Conservation (phyloP, 2,329 filamentous ascomycete genomes). For the Fusarium continuum region DNA sequence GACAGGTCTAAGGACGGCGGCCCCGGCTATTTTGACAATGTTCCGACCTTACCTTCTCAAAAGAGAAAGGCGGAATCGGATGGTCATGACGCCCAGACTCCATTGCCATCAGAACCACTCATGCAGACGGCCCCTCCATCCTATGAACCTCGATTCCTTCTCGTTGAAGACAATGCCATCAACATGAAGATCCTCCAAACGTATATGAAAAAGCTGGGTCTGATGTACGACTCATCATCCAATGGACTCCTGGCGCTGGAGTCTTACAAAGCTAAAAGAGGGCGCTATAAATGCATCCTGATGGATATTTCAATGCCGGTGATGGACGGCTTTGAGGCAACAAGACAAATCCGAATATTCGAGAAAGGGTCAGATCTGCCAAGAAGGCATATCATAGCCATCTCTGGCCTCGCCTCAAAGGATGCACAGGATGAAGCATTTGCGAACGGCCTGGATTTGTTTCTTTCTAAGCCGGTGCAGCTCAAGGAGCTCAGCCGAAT, state of each 20-base stretch:
- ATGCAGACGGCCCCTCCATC: not conserved
- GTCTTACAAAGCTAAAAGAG: constrained; percentile 37
- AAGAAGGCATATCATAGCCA: constrained; percentile 59
- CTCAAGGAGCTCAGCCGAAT: constrained; percentile 50
- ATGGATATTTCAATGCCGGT: constrained; percentile 68
- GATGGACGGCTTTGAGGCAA: constrained; percentile 63
- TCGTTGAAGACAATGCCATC: constrained; percentile 55
- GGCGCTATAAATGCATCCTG: constrained; percentile 46
- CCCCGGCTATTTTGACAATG: constrained; percentile 4
- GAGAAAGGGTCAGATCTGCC: constrained; percentile 54
- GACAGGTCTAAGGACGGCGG: not conserved
- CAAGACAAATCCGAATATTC: constrained; percentile 58
- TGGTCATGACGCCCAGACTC: not conserved
- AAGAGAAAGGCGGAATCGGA: constrained; percentile 11
- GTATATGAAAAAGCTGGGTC: constrained; percentile 49
- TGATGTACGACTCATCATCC: constrained; percentile 42
- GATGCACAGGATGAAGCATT: constrained; percentile 63
- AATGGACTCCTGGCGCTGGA: constrained; percentile 50
- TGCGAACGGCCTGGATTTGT: constrained; percentile 63
- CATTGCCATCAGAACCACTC: not conserved
- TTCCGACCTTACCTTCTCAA: not conserved
- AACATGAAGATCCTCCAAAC: constrained; percentile 49
- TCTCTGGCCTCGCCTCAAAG: constrained; percentile 62
- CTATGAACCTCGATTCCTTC: constrained; percentile 40
- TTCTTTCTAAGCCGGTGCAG: constrained; percentile 63